Evolutionary conservation across 2,329 filamentous ascomycete species (phyloP).

Genomic region (Penicillium sp.): DNA sequence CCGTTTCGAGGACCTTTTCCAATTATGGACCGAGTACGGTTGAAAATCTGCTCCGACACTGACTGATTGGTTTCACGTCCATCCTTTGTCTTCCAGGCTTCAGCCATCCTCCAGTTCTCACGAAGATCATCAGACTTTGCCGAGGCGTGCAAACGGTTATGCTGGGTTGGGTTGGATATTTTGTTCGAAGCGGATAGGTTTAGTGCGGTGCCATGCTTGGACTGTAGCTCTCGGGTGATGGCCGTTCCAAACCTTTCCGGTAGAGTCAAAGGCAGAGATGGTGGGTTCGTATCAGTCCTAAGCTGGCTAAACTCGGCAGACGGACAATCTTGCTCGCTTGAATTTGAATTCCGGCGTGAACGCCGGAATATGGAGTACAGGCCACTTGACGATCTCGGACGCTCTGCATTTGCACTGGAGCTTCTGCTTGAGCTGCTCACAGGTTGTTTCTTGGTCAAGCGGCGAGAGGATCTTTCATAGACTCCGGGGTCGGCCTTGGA

Average conservation of each 20-base stretch:
- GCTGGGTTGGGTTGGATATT: background rate
- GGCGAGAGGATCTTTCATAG: slow-evolving; percentile 28
- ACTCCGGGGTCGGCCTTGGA: slow-evolving; percentile 17
- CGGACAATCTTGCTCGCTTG: slow-evolving; percentile 13
- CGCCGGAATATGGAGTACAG: slow-evolving; percentile 32
- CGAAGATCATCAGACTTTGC: slow-evolving; percentile 22
- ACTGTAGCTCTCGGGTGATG: slow-evolving; percentile 33
- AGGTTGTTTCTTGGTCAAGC: slow-evolving; percentile 39
- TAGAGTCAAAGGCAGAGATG: slow-evolving; percentile 26
- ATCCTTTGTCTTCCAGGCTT: slow-evolving; percentile 20
- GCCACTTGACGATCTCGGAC: slow-evolving; percentile 24
- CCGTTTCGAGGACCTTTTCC: slow-evolving; percentile 1
- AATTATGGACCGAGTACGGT: background rate
- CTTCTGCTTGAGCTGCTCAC: slow-evolving; percentile 30
- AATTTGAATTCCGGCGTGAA: slow-evolving; percentile 29
- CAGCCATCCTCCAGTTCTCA: slow-evolving; percentile 23
- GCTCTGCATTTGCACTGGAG: slow-evolving; percentile 32
- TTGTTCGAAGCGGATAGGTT: slow-evolving; percentile 13
- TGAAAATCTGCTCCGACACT: background rate
- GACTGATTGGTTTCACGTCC: background rate
- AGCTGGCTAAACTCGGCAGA: slow-evolving; percentile 7
- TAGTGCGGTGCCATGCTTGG: slow-evolving; percentile 23
- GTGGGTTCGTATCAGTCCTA: slow-evolving; percentile 13
- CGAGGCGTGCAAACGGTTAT: slow-evolving; percentile 17
- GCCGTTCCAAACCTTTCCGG: slow-evolving; percentile 33